A percentile compares a stretch with the other conserved stretches of the same genome.
These are phyloP conservation scores for Telfairia occidentalis DNA, from an alignment of 331 rosid species.

Conservation along the genomic window DNA sequence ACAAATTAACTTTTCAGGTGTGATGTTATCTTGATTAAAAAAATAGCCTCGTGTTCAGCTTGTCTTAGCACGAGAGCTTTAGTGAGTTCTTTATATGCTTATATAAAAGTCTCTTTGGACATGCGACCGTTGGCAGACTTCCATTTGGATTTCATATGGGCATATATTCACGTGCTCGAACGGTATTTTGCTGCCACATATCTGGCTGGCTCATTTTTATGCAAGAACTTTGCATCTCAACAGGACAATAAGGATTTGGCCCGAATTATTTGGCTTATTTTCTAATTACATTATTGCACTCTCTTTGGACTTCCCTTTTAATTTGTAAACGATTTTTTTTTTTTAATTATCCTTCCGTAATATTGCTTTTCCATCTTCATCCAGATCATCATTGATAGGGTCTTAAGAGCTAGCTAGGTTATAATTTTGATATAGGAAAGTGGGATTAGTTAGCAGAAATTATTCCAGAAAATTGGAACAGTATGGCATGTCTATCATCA, in stretches of 20 bases:
- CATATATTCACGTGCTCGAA: not conserved
- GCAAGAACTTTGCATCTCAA: not conserved
- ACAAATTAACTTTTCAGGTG: constrained; percentile 14
- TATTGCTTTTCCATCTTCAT: constrained; percentile 4
- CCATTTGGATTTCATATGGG: constrained; percentile 12
- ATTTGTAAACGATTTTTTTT: not conserved
- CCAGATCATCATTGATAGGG: not conserved
- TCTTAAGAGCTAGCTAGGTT: not conserved
- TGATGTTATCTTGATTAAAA: constrained; percentile 11
- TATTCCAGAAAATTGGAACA: not conserved
- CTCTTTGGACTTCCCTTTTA: not conserved
- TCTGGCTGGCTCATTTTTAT: constrained; percentile 12
- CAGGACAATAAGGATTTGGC: not conserved
- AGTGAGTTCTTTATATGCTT: constrained; percentile 4
- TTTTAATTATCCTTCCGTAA: too few species aligned
- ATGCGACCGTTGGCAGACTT: constrained; percentile 11
- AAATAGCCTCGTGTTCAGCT: constrained; percentile 2
- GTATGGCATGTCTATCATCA: not conserved
- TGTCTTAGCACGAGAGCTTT: constrained; percentile 13
- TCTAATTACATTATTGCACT: constrained; percentile 6
- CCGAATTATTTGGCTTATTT: not conserved
- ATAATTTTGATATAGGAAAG: not conserved
- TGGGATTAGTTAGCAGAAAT: not conserved
- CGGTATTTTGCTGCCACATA: constrained; percentile 1
- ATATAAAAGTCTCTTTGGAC: not conserved